A percentile compares a stretch with the other conserved stretches of the same genome.
Conservation (phyloP, 2,329 filamentous ascomycete genomes). For the Parastagonospora nodorum region DNA sequence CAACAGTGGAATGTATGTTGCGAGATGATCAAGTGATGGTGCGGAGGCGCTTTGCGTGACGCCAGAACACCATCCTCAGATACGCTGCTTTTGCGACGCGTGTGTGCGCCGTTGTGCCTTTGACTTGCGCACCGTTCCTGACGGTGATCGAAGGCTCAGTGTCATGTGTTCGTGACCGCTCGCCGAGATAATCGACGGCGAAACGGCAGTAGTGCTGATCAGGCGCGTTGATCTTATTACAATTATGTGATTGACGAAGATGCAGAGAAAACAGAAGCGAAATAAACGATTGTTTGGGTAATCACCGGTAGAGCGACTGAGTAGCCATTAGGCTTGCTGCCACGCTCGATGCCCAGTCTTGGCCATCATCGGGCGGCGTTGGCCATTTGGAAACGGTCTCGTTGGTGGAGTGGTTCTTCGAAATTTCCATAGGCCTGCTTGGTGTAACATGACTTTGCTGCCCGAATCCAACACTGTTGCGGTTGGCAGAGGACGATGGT, state of each 20-base stretch:
- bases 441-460: conserved; percentile 65
- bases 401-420: conserved; percentile 48
- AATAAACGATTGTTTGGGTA: conserved; percentile 10
- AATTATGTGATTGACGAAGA: conserved; percentile 37
- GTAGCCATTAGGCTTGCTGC: conserved; percentile 68
- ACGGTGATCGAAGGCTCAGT: conserved; percentile 39
- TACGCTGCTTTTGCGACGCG: conserved; percentile 32
- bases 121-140: conserved; percentile 44
- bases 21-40: conserved; percentile 31
- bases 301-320: conserved; percentile 45
- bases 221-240: conserved; percentile 38
- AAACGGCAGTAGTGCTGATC: conserved; percentile 28
- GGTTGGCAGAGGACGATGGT: conserved; percentile 80
- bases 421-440: conserved; percentile 73
- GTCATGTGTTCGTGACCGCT: conserved; percentile 40
- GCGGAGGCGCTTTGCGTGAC: conserved; percentile 25
- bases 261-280: conserved; percentile 32
- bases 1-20: conserved; percentile 18
- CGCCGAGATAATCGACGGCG: conserved; percentile 29
- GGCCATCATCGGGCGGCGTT: conserved; percentile 92
- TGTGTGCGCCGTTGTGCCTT: conserved; percentile 26
- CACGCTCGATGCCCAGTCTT: conserved; percentile 85
- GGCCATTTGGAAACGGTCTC: conserved; percentile 76
- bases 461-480: conserved; percentile 76
- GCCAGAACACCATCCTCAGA: conserved; percentile 38